Evolutionary conservation across 1,284 basidiomycete species (phyloP).

Genomic region (Coriolopsis trogii): DNA sequence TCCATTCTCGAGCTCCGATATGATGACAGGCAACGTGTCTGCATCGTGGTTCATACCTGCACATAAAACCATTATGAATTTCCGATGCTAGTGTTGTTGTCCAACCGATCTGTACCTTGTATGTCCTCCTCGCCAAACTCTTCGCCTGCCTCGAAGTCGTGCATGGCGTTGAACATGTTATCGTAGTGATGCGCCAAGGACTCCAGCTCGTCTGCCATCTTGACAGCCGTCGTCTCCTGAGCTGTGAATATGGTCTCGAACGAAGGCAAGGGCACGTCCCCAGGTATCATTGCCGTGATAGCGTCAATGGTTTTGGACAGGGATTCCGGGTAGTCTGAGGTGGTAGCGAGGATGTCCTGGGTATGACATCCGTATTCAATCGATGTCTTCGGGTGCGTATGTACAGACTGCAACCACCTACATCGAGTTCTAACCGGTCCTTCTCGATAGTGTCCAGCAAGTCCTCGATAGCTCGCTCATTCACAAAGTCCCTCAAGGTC

Average conservation of each 20-base stretch:
- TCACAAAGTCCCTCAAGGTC: slow-evolving; percentile 79
- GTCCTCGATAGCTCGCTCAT: slow-evolving; percentile 77
- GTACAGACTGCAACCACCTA: slow-evolving; percentile 46
- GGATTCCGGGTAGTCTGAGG: slow-evolving; percentile 67
- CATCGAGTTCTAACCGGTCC: slow-evolving; percentile 67
- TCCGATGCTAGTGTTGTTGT: too few species aligned
- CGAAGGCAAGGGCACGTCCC: slow-evolving; percentile 38
- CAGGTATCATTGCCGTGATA: slow-evolving; percentile 56
- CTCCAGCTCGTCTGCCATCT: slow-evolving; percentile 75
- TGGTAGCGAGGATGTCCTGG: slow-evolving; percentile 64
- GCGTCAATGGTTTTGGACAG: slow-evolving; percentile 54
- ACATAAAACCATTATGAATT: neutral
- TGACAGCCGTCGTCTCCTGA: slow-evolving; percentile 58
- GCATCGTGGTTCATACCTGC: slow-evolving; percentile 78
- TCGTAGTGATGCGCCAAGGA: slow-evolving; percentile 73
- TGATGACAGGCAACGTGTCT: slow-evolving; percentile 71
- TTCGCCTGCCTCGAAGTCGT: slow-evolving; percentile 68
- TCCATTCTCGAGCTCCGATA: slow-evolving; percentile 68
- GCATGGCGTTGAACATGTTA: slow-evolving; percentile 68
- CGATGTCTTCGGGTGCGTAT: too few species aligned
- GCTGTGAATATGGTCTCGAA: slow-evolving; percentile 52
- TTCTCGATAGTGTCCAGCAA: slow-evolving; percentile 70
- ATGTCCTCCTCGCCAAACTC: slow-evolving; percentile 68
- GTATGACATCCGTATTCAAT: too few species aligned
- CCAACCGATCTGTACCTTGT: slow-evolving; percentile 47